Percentiles rank a stretch among this genome's conserved stretches.
These are phyloP conservation scores for Chlorophyllum brunneum DNA, from an alignment of 768 basidiomycete genomes.

Conservation along the genomic window DNA sequence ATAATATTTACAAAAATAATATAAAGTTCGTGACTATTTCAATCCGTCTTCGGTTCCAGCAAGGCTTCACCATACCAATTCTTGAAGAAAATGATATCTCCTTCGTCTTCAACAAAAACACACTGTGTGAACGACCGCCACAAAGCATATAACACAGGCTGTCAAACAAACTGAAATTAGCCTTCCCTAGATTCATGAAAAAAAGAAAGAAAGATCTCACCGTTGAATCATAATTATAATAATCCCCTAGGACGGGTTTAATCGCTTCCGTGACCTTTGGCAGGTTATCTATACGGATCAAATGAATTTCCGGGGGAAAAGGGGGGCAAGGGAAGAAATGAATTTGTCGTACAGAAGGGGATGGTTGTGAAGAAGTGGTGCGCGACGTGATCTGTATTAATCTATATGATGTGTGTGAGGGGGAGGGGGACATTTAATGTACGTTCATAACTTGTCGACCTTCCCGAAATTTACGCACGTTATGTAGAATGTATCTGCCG, in stretches of 20 bases:
- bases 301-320: not conserved
- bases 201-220: constrained; percentile 25
- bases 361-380: constrained; percentile 59
- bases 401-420: constrained; percentile 22
- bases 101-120: constrained; percentile 53
- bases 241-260: constrained; percentile 45
- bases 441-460: too few relatives aligned
- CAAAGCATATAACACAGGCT: constrained; percentile 43
- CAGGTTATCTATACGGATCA: constrained; percentile 37
- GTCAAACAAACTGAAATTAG: not conserved
- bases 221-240: constrained; percentile 58
- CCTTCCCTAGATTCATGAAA: not conserved
- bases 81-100: constrained; percentile 52
- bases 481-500: constrained; percentile 53
- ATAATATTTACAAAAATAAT: too few relatives aligned
- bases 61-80: constrained; percentile 42
- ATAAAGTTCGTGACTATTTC: too few relatives aligned
- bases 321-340: too few relatives aligned
- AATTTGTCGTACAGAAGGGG: constrained; percentile 49
- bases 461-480: constrained; percentile 27
- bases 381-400: constrained; percentile 48
- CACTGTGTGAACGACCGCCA: constrained; percentile 61
- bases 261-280: constrained; percentile 43
- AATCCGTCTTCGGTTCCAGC: constrained; percentile 18
- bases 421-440: not conserved